Base-by-base conservation (phyloP, 169 alveolate species). In the Eimeria falciformis region DNA sequence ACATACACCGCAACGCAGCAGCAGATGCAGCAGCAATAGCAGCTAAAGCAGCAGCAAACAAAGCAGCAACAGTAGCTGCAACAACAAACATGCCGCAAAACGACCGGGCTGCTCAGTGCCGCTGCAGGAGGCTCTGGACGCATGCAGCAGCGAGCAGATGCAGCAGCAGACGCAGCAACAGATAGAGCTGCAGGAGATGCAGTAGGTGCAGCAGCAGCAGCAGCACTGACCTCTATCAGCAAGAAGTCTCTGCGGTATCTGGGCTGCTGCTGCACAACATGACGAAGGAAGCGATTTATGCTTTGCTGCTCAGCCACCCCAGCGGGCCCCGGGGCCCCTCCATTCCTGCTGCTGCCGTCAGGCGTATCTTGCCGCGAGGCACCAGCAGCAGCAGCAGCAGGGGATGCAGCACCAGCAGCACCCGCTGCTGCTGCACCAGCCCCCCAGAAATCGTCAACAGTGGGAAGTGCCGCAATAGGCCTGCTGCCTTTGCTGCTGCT, bases 201-300 rank as follows among this genome's bases (percentile, higher is more conserved):
- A n/a, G n/a, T n/a, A n/a, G n/a, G n/a, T n/a, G 62, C 62, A 50
- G 62, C 62, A 50, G n/a, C 62, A 50, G 62, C 62, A 50, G 73
- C 17, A 3, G 73, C 33, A 14, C 73, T 62, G 14, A 62, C 73
- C n/a, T 62, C 73, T 9, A 62, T n/a, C 0, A 62, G 73, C 73
- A 62, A 18, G n/a, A 62, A 62, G 73, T 62, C 73, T 62, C 29
- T 62, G n/a, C 73, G 73, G 73, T 62, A n/a, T n/a, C 29, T 12
- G 73, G 73, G 73, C 73, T 62, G 73, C 73, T 62, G 73, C 37
- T 3, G 17, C 14, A 62, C 73, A 29, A 62, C n/a, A 29, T 62
- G 73, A 12, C n/a, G 73, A 9, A 62, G 25, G 25, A 62, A 62
- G 73, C 73, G 17, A 29, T 6, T 7, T 9, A 62, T 62, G 73